A percentile compares a stretch with the other conserved stretches of the same genome.
phyloP scores from a whole-genome alignment of 2,329 filamentous ascomycete genomes.

The Colletotrichum tanaceti region DNA sequence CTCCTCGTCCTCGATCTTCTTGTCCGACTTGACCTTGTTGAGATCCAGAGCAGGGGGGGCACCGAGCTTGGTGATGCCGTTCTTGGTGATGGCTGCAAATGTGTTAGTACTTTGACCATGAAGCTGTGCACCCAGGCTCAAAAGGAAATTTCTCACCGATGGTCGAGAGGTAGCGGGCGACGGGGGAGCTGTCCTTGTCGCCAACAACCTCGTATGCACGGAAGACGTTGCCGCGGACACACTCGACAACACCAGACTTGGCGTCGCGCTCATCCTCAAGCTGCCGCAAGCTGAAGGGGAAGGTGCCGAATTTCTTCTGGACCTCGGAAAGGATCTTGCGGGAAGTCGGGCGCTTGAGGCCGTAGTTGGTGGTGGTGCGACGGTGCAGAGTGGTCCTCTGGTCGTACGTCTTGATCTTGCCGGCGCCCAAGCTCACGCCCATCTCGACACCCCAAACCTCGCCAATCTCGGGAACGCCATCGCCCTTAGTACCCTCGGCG shows the following conservation, averaged over 20 bases:
- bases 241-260: slow-evolving; percentile 96
- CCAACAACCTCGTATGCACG: slow-evolving; percentile 96
- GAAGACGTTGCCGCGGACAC: slow-evolving; percentile 91
- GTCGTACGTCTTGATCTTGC: slow-evolving; percentile 93
- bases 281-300: slow-evolving; percentile 97
- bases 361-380: slow-evolving; percentile 90
- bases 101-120: slow-evolving; percentile 21
- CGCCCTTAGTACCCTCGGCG: slow-evolving; percentile 87
- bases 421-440: slow-evolving; percentile 87
- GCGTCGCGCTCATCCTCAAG: slow-evolving; percentile 95
- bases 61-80: slow-evolving; percentile 88
- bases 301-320: slow-evolving; percentile 95
- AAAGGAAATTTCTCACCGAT: slow-evolving; percentile 77
- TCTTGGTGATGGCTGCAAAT: slow-evolving; percentile 89
- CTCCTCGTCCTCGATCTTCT: slow-evolving; percentile 98
- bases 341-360: slow-evolving; percentile 92
- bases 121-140: not conserved
- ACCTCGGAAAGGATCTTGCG: slow-evolving; percentile 93
- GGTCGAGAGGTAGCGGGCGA: slow-evolving; percentile 89
- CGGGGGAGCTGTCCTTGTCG: slow-evolving; percentile 88
- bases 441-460: slow-evolving; percentile 99
- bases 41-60: slow-evolving; percentile 81
- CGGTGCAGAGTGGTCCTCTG: slow-evolving; percentile 93
- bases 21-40: slow-evolving; percentile 89
- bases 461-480: slow-evolving; percentile 86